Conservation (phyloP, 352 stramenopile genomes). For the Thraustochytrium striatum region DNA sequence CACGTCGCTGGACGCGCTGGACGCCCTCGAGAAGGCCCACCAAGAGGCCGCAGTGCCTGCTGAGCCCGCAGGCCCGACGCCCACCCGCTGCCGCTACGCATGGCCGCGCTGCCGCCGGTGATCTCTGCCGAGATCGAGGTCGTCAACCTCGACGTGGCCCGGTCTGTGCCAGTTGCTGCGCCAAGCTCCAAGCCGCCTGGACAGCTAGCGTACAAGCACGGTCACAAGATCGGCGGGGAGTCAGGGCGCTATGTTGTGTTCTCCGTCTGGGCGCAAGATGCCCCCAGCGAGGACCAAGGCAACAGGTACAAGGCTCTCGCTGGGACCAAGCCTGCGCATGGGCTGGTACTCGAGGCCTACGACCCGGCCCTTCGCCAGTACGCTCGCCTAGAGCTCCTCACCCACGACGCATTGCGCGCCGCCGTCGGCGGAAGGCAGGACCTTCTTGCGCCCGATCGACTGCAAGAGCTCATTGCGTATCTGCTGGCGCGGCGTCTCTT, state of each 20-base stretch:
- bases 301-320: not conserved
- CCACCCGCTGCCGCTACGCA: not conserved
- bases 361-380: not conserved
- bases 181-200: slow-evolving; percentile 12
- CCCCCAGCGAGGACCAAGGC: not conserved
- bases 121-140: slow-evolving; percentile 42
- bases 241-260: slow-evolving; percentile 28
- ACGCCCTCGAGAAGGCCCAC: too few species aligned
- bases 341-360: slow-evolving; percentile 32
- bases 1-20: too few species aligned
- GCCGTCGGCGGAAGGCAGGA: slow-evolving; percentile 33
- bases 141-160: slow-evolving; percentile 13
- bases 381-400: not conserved
- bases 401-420: not conserved
- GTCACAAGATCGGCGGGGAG: slow-evolving; percentile 27
- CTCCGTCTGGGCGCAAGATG: slow-evolving; percentile 20
- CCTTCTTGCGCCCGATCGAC: not conserved
- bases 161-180: slow-evolving; percentile 22
- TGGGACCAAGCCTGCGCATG: not conserved
- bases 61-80: too few species aligned
- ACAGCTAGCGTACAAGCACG: slow-evolving; percentile 27
- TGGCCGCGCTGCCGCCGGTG: not conserved
- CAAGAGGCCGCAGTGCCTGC: too few species aligned
- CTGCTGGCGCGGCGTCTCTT: slow-evolving; percentile 41
- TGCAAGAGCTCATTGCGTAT: not conserved